Evolutionary conservation across 2,329 filamentous ascomycete species (phyloP), one percentile per base, ranked within the genome.

Genomic region (Colletotrichum sansevieriae): DNA sequence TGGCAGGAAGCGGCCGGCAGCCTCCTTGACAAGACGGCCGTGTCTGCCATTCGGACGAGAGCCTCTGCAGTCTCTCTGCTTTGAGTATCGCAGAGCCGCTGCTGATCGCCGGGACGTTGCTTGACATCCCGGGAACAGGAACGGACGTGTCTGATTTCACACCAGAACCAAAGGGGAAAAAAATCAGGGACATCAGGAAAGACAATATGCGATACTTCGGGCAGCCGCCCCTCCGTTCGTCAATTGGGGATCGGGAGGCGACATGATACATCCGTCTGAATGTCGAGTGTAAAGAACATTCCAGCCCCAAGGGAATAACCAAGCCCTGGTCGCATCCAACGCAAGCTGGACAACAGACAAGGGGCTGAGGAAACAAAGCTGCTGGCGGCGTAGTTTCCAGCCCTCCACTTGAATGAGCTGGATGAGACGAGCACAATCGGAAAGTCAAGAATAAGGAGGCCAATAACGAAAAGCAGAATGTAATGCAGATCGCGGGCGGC

Each of bases 261-360:
- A 66, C 62, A 43, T 56, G 66, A 69, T 58, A 69, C 66, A 66
- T 66, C 18, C 63, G 43, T 66, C 63, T 49, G 33, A 43, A 65
- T 18, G 20, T 58, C 49, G 52, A 52, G 37, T 22, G 11, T 49
- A 57, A 35, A 61, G 63, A 65, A 52, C 54, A 65, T 68, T 65
- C 65, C 65, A 68, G 61, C 60, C 60, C 54, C 29, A 18, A 25
- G n/a, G 37, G 43, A 51, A 47, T 47, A 39, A 47, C 13, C 58
- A 47, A 55, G 49, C 47, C 62, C 18, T 20, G 63, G 63, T 43
- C 63, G 56, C 66, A 56, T 60, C 35, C 57, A 59, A 44, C 25
- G 55, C 22, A 41, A 18, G 35, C 51, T 47, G 41, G 8, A 63
- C 20, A 29, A 13, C 39, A 15, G 37, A 44, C 25, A 60, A 52